Percentiles rank a stretch among this genome's conserved stretches.
These are phyloP conservation scores for Pleurotus ostreatus DNA, from an alignment of 768 basidiomycete genomes.

Conservation along the genomic window DNA sequence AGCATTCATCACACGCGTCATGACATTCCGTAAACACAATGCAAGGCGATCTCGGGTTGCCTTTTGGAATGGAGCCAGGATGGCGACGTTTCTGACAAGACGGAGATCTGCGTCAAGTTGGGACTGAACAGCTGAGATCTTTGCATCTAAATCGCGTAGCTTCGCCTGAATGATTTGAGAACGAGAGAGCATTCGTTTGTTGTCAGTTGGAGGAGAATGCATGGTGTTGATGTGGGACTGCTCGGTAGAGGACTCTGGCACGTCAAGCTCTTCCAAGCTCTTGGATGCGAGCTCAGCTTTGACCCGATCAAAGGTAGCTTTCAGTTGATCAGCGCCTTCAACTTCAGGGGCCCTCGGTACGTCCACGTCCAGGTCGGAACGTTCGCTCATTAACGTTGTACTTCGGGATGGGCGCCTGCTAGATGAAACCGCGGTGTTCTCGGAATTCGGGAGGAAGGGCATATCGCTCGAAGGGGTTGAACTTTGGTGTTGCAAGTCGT, in stretches of 20 bases:
- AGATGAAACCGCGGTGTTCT: slow-evolving; percentile 16
- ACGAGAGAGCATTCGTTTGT: slow-evolving; percentile 43
- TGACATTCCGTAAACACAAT: slow-evolving; percentile 52
- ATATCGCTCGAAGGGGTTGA: slow-evolving; percentile 30
- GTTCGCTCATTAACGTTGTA: slow-evolving; percentile 24
- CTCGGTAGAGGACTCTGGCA: slow-evolving; percentile 10
- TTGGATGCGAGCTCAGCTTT: slow-evolving; percentile 75
- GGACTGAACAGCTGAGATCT: slow-evolving; percentile 47
- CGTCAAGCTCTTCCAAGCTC: slow-evolving; percentile 22
- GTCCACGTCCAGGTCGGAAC: slow-evolving; percentile 33
- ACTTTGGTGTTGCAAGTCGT: slow-evolving; percentile 53
- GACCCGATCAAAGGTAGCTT: slow-evolving; percentile 71
- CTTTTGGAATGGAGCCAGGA: slow-evolving; percentile 84
- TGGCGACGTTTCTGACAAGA: slow-evolving; percentile 74
- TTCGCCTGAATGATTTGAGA: slow-evolving; percentile 55
- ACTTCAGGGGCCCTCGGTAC: slow-evolving; percentile 49
- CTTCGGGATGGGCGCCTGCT: slow-evolving; percentile 20
- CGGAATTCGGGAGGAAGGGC: slow-evolving; percentile 34
- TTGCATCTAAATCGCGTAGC: slow-evolving; percentile 60
- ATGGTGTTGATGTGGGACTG: slow-evolving; percentile 3
- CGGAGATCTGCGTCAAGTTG: slow-evolving; percentile 69
- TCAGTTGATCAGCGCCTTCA: slow-evolving; percentile 64
- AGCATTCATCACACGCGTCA: slow-evolving; percentile 60
- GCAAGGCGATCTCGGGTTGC: slow-evolving; percentile 77
- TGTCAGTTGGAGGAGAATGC: slow-evolving; percentile 16